phyloP scores from a whole-genome alignment of 805 yeast genomes.

The Candida pini region DNA sequence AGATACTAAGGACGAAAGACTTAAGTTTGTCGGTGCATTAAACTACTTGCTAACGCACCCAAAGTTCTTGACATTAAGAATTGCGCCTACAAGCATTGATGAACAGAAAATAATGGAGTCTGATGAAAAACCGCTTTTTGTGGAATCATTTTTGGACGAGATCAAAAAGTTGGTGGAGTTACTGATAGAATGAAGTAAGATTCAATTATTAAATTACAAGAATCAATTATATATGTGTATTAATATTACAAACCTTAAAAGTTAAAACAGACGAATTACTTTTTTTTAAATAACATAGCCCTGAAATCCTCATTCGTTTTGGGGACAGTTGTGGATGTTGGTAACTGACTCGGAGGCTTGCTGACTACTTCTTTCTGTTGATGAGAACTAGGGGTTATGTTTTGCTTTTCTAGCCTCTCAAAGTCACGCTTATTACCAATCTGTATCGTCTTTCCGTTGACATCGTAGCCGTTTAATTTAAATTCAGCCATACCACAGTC shows the following conservation, averaged over 20 bases:
- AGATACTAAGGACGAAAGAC: conserved; percentile 52
- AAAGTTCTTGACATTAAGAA: conserved; percentile 67
- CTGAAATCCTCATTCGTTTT: conserved; percentile 36
- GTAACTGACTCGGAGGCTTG: neutral
- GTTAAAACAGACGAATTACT: too few relatives aligned
- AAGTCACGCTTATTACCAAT: conserved; percentile 32
- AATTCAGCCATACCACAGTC: conserved; percentile 50
- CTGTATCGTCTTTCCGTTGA: conserved; percentile 28
- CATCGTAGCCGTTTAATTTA: conserved; percentile 32
- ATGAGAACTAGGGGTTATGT: neutral
- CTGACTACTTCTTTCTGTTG: too few relatives aligned
- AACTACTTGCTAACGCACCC: conserved; percentile 81
- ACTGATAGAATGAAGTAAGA: conserved; percentile 17
- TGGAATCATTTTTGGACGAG: conserved; percentile 41
- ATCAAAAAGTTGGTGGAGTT: conserved; percentile 49
- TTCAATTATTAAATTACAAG: neutral
- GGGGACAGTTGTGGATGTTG: conserved; percentile 3
- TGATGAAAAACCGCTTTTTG: conserved; percentile 40
- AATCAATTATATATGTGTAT: neutral
- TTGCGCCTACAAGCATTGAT: conserved; percentile 56
- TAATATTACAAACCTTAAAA: too few relatives aligned
- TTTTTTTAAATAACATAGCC: conserved; percentile 24
- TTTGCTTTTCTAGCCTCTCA: conserved; percentile 4
- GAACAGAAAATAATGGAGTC: conserved; percentile 53
- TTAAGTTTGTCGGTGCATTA: conserved; percentile 54